Evolutionary conservation across 306 rosid genomes (phyloP), one percentile per base, ranked within the genome.

Genomic region (Cucurbita moschata): DNA sequence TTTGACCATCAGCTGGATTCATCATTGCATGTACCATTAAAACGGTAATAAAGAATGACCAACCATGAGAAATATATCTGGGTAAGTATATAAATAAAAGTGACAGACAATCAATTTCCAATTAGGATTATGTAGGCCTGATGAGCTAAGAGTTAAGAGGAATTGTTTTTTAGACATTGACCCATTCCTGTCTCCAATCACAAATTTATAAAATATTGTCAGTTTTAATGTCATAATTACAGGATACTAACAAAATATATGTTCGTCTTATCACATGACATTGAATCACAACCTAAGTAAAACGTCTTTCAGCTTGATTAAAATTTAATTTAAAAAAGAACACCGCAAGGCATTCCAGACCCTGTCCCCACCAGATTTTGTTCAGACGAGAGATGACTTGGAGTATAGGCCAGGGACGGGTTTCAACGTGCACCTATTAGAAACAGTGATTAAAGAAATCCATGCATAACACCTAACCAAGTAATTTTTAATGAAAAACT

Each of bases 11-110:
- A 44, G 37, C 54, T 44, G 30, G 72, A 66, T 40, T 19, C 54
- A 66, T 66, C n/a, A 44, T 43, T 43, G 19, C 72, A 66, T n/a
- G 40, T 4, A 39, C 50, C 70, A 63, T 40, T 63, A 39, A 39
- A 66, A 44, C 10, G 30, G 38, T 12, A 26, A 44, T n/a, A 52
- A 18, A 43, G 72, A 44, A 42, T 5, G n/a, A 19, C 55, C 40
- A 67, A 46, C 66, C 37, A 21, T 66, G 39, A 66, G 72, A 43
- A 43, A 66, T 44, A 66, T 66, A 66, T 66, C 72, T 65, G 44
- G 38, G 53, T 5, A 10, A 18, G 53, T 35, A 65, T 65, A 6
- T 9, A 65, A 65, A 19, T 16, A 65, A 43, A 43, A 65, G 71
- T 10, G 49, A 42, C 12, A 0, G 47, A 62, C 12, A 39, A 15